A percentile compares a stretch with the other conserved stretches of the same genome.
phyloP scores from a whole-genome alignment of 2,329 filamentous ascomycete species.

The Fusarium haematococcum region DNA sequence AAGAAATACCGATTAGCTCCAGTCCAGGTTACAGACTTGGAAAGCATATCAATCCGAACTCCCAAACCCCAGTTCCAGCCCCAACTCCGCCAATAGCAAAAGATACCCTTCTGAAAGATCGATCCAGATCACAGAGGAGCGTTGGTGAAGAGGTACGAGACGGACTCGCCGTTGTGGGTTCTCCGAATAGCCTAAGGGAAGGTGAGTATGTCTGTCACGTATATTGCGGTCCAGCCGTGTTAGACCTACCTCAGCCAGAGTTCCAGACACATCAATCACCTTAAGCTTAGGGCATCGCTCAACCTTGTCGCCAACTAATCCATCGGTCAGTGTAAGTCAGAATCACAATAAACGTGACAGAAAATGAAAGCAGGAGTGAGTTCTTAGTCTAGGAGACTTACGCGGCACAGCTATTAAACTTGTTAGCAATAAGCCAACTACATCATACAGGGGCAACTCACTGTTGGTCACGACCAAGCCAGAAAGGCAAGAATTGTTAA shows the following conservation, averaged over 20 bases:
- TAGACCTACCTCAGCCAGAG: conserved; percentile 68
- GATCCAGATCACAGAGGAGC: conserved; percentile 55
- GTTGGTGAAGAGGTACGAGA: conserved; percentile 76
- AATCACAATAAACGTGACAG: background rate
- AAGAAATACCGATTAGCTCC: background rate
- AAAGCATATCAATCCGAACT: background rate
- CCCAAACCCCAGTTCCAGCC: background rate
- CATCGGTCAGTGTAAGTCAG: background rate
- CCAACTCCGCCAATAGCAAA: background rate
- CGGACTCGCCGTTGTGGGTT: conserved; percentile 73
- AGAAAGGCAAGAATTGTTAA: conserved; percentile 1
- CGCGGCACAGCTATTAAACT: background rate
- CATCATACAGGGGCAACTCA: background rate
- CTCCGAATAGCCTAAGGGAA: conserved; percentile 67
- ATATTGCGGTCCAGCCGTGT: background rate
- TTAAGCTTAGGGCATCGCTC: conserved; percentile 81
- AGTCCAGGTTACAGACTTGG: background rate
- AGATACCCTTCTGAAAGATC: background rate
- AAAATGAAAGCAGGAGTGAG: background rate
- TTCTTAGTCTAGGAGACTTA: background rate
- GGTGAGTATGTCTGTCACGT: conserved; percentile 4
- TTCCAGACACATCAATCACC: conserved; percentile 91
- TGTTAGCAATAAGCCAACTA: background rate
- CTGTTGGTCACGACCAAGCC: background rate
- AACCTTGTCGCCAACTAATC: conserved; percentile 76